Conservation (phyloP, 2,329 filamentous ascomycete genomes). For the Fusarium annulatum region DNA sequence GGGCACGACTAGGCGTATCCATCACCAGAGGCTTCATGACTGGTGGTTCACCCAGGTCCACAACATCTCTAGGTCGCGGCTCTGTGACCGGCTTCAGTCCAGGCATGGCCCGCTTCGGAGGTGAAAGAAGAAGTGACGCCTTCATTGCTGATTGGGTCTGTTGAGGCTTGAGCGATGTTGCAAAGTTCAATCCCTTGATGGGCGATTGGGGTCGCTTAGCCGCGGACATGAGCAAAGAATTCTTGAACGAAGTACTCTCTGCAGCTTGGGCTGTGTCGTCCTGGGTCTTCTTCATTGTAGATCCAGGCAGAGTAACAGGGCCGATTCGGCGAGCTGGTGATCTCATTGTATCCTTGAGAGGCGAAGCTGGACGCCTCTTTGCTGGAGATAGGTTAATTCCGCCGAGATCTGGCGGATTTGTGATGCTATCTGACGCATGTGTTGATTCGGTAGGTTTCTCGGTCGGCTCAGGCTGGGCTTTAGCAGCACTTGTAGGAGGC, state of each 20-base stretch:
- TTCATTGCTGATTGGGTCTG: conserved; percentile 55
- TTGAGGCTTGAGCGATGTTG: conserved; percentile 43
- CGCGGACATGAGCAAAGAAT: conserved; percentile 61
- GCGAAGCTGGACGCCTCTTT: conserved; percentile 63
- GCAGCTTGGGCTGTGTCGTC: conserved; percentile 19
- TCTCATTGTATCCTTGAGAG: conserved; percentile 65
- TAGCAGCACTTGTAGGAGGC: conserved; percentile 48
- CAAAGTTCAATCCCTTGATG: conserved; percentile 52
- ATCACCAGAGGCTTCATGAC: conserved; percentile 52
- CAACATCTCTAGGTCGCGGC: conserved; percentile 34
- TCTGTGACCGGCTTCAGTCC: conserved; percentile 50
- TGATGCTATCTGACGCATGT: conserved; percentile 45
- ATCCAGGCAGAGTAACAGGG: conserved; percentile 47
- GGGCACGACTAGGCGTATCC: conserved; percentile 45
- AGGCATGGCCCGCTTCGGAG: conserved; percentile 59
- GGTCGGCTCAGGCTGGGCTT: conserved; percentile 11
- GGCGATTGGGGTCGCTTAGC: conserved; percentile 62
- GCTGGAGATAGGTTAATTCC: conserved; percentile 64
- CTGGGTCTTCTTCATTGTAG: conserved; percentile 46
- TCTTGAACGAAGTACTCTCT: conserved; percentile 52
- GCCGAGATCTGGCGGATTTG: conserved; percentile 51
- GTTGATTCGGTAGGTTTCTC: conserved; percentile 41
- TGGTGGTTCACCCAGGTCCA: conserved; percentile 45
- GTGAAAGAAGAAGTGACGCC: conserved; percentile 61
- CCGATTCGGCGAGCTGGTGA: conserved; percentile 63